Evolutionary conservation across 2,329 filamentous ascomycete species (phyloP), one percentile per base, ranked within the genome.

Genomic region (Diaporthe australafricana): DNA sequence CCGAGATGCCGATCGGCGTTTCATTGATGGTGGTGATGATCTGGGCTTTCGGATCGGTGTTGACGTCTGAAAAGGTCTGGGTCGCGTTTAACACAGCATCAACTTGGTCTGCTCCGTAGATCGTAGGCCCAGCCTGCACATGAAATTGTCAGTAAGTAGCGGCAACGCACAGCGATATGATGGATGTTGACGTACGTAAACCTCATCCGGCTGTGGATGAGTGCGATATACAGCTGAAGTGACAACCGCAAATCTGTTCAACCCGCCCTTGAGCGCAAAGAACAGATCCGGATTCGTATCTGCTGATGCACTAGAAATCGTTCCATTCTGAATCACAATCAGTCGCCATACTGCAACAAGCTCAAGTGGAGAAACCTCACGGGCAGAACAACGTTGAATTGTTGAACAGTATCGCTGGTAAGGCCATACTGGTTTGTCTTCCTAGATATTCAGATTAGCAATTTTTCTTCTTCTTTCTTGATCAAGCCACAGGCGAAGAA

Each of bases 361-460:
- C 2, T 11, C 1, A 1, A 11, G 2, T 32, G 30, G 30, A 11
- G 25, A 42, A 4, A 27, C 3, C 76, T 71, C 22, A 76, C 77
- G 3, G 77, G 76, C 30, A 79, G 70, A 4, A 79, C 77, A 9
- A 79, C n/a, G 16, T 75, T 76, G 63, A 72, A 77, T 0, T 48
- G 57, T 35, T 75, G 67, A 14, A 79, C 75, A 1, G 76, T 78
- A 48, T 78, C 77, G 32, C 66, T 71, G 0, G 77, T 77, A 9
- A 79, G 56, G 17, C 77, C 77, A 30, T 73, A 73, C 50, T 78
- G 77, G 35, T 77, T 79, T 11, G 77, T 78, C 68, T 78, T 78
- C 76, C 76, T 77, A 20, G n/a, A n/a, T n/a, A n/a, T n/a, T n/a
- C n/a, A n/a, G n/a, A n/a, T n/a, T n/a, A n/a, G n/a, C n/a, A n/a